phyloP scores from a whole-genome alignment of 805 yeast genomes.

The Candida vaughaniae region DNA sequence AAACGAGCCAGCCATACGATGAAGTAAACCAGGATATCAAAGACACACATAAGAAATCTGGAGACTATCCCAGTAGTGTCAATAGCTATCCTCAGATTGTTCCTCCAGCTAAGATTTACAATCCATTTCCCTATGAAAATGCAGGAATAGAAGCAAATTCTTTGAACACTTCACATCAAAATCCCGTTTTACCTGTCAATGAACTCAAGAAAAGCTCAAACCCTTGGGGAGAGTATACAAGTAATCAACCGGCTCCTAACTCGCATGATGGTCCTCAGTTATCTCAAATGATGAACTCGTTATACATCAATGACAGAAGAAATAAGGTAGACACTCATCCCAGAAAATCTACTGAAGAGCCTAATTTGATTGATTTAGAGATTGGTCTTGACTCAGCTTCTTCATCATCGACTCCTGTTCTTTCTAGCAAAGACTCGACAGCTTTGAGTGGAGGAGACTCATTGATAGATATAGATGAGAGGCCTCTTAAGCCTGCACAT shows the following conservation, averaged over 20 bases:
- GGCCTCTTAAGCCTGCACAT: slow-evolving; percentile 1
- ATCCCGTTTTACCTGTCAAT: not conserved
- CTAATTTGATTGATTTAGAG: slow-evolving; percentile 36
- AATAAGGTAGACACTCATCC: not conserved
- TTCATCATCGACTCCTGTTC: slow-evolving; percentile 6
- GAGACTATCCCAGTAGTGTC: not conserved
- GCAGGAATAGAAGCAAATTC: not conserved
- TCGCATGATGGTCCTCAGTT: not conserved
- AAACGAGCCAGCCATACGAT: not conserved
- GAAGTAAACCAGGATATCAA: not conserved
- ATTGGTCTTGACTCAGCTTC: slow-evolving; percentile 25
- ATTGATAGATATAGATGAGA: slow-evolving; percentile 26
- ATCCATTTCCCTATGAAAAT: not conserved
- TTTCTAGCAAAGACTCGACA: not conserved
- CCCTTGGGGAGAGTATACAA: slow-evolving; percentile 36
- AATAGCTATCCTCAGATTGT: too few species aligned
- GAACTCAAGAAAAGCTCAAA: slow-evolving; percentile 15
- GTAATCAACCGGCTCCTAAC: not conserved
- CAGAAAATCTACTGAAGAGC: slow-evolving; percentile 15
- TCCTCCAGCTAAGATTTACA: not conserved
- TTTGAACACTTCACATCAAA: not conserved
- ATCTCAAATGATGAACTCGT: not conserved
- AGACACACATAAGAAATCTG: not conserved
- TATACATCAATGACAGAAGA: not conserved
- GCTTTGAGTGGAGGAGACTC: slow-evolving; percentile 13